Evolutionary conservation across 257 asterid species (phyloP).

Genomic region (Thymus mandschuricus): DNA sequence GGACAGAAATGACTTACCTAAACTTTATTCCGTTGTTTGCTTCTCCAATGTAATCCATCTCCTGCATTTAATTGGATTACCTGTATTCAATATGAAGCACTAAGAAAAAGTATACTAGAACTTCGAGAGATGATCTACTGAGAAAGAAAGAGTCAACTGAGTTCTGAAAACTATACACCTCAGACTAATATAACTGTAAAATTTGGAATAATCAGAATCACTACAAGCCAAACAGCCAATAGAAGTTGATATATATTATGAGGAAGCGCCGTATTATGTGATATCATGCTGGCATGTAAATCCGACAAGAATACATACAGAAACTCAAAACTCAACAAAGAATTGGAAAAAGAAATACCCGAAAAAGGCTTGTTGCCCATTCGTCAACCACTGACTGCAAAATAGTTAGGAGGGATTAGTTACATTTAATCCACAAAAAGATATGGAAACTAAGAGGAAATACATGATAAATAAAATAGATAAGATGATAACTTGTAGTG

Average conservation of each 20-base stretch:
- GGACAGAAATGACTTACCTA: constrained; percentile 54
- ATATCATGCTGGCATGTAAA: neutral
- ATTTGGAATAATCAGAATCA: constrained; percentile 8
- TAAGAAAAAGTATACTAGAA: constrained; percentile 54
- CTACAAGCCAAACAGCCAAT: constrained; percentile 22
- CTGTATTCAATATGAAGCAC: constrained; percentile 98
- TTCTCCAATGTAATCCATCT: constrained; percentile 92
- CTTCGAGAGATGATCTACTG: constrained; percentile 22
- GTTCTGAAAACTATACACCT: constrained; percentile 16
- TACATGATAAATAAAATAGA: neutral
- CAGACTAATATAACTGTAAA: neutral
- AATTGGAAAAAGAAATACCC: constrained; percentile 59
- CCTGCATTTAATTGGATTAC: constrained; percentile 99
- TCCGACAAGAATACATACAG: constrained; percentile 26
- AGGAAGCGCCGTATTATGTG: constrained; percentile 10
- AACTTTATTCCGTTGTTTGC: constrained; percentile 87
- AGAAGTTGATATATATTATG: constrained; percentile 11
- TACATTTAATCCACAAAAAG: constrained; percentile 14
- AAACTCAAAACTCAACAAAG: constrained; percentile 29
- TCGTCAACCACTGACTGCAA: constrained; percentile 89
- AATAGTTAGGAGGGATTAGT: constrained; percentile 36
- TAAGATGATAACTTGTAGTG: neutral
- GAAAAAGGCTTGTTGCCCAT: constrained; percentile 99
- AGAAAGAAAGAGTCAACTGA: constrained; percentile 12
- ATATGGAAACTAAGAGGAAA: constrained; percentile 14